Percentiles rank a stretch among this genome's conserved stretches.
Evolutionary conservation across 1,139 yeast species (phyloP).

Genomic region (Saccharomyces hybrid): DNA sequence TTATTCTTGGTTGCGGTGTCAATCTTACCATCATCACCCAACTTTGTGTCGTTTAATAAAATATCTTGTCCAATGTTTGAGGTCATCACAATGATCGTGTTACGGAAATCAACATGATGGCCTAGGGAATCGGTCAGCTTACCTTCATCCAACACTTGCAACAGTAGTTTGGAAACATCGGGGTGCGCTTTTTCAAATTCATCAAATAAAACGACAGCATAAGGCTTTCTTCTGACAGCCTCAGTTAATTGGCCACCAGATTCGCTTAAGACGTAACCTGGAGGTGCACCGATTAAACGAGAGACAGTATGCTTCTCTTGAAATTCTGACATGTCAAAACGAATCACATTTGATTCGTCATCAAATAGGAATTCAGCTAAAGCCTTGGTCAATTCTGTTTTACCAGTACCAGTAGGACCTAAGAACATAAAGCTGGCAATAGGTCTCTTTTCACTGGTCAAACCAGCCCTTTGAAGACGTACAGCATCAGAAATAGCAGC

Average conservation of each 20-base stretch:
- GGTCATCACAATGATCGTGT: conserved; percentile 94
- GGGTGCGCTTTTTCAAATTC: conserved; percentile 97
- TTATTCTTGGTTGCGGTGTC: conserved; percentile 42
- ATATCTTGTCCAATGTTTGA: conserved; percentile 94
- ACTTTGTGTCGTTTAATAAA: conserved; percentile 55
- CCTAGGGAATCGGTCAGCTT: conserved; percentile 92
- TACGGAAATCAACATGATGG: conserved; percentile 84
- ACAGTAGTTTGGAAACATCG: conserved; percentile 76
- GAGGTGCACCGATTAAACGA: conserved; percentile 93
- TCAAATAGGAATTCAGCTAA: conserved; percentile 88
- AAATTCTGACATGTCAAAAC: conserved; percentile 97
- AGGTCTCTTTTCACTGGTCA: conserved; percentile 88
- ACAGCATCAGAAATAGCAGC: conserved; percentile 89
- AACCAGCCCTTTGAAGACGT: conserved; percentile 90
- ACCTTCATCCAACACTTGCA: conserved; percentile 95
- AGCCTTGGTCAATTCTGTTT: conserved; percentile 88
- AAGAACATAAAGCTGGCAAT: conserved; percentile 93
- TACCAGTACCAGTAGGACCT: conserved; percentile 98
- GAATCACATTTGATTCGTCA: conserved; percentile 73
- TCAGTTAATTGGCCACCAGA: conserved; percentile 91
- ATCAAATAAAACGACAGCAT: conserved; percentile 85
- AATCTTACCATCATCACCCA: conserved; percentile 44
- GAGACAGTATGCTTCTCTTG: conserved; percentile 91
- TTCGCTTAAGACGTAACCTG: conserved; percentile 95
- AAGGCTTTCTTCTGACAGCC: conserved; percentile 91